Evolutionary conservation across 2,329 filamentous ascomycete genomes (phyloP), one percentile per base, ranked within the genome.

Genomic region (Stachybotrys chartarum): DNA sequence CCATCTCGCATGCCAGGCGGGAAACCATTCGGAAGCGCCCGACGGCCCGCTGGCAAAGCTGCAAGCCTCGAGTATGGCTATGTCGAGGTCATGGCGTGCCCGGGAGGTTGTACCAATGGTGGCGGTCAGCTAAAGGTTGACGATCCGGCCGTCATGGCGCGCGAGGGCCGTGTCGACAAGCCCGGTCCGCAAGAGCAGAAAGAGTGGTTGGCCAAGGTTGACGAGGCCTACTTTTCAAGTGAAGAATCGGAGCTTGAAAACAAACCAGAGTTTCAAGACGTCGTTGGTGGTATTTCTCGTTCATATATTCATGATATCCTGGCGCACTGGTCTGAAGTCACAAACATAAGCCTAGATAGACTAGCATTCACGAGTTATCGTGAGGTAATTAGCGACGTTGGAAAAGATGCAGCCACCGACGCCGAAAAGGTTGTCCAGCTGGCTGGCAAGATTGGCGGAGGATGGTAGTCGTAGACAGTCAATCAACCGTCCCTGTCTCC

Each of bases 1-100:
- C 78, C 82, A 6, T 93, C 89, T 48, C 84, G 89, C 55, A 86
- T 96, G 76, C 90, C 91, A 1, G 91, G 91, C 1, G 89, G 85
- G 2, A 86, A 79, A 58, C 78, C 81, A 0, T 78, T 82, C 50
- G 82, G 79, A 1, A 80, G 77, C 54, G 80, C 75, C 48, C 79
- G 80, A 56, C 80, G 77, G 58, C 77, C 76, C 6, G 75, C 70
- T 16, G 81, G 74, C 7, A 81, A 81, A 62, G 64, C 75, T 17
- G 68, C 71, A 17, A 66, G 70, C 17, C 72, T 82, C 7, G 90
- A 96, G 42, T 92, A 92, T 69, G 82, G 88, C n/a, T 97, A 96
- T 71, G 89, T 97, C 31, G 94, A 99, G 73, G 94, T 99, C 56
- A 99, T 99, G 94, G 94, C 94, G 14, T 99, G 94, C 70, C 94